phyloP scores from a whole-genome alignment of 352 stramenopile species.

The Pythium aristosporum region DNA sequence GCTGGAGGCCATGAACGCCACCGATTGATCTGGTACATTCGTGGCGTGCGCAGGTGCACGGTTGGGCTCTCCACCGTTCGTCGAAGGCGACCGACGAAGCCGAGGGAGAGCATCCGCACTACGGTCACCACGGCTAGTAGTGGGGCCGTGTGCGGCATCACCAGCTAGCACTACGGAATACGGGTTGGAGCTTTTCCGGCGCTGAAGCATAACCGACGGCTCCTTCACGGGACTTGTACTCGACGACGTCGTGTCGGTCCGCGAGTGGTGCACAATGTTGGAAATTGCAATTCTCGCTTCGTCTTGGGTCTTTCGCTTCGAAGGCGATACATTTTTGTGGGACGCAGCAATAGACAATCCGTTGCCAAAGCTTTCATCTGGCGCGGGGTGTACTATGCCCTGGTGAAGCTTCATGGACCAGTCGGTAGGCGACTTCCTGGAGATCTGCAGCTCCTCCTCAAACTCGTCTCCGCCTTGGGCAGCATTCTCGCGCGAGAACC shows the following conservation, averaged over 20 bases:
- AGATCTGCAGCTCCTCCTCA: neutral
- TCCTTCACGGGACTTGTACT: slow-evolving; percentile 17
- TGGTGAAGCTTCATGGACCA: slow-evolving; percentile 10
- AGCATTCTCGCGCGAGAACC: slow-evolving; percentile 8
- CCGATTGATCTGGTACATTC: no score
- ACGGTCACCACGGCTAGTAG: neutral
- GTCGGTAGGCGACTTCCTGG: slow-evolving; percentile 10
- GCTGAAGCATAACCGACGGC: slow-evolving; percentile 21
- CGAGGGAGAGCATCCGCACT: neutral
- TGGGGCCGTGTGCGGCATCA: neutral
- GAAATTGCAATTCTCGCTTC: slow-evolving; percentile 19
- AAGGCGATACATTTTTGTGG: neutral
- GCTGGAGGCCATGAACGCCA: no score
- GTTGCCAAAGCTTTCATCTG: neutral
- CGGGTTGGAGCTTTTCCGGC: slow-evolving; percentile 19
- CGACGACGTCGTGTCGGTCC: neutral
- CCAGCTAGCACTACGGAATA: neutral
- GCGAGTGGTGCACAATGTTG: slow-evolving; percentile 15
- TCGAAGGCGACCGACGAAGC: no score
- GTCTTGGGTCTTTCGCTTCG: slow-evolving; percentile 17
- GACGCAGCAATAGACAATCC: no score
- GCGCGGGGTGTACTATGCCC: slow-evolving; percentile 9
- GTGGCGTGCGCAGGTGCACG: no score
- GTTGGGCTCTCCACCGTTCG: no score
- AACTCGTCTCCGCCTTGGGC: neutral